Evolutionary conservation across 208 protist species (phyloP).

Genomic region (Leptomonas pyrrhocoris): DNA sequence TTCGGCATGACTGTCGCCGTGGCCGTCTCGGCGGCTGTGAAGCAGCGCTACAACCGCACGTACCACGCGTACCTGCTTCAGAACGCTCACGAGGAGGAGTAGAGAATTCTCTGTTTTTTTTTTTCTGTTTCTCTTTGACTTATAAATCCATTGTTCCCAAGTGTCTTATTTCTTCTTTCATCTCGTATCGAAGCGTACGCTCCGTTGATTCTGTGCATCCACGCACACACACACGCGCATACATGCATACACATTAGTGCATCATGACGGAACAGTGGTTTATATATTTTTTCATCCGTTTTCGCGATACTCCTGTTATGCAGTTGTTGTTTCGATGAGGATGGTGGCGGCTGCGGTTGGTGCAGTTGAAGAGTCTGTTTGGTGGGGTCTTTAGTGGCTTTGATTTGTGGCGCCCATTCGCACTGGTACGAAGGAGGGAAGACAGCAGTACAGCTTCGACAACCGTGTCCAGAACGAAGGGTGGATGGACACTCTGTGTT

Average conservation of each 20-base stretch:
- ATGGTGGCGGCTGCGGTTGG: too few relatives aligned
- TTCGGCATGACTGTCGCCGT: slow-evolving; percentile 84
- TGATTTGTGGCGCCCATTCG: too few relatives aligned
- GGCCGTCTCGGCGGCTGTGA: slow-evolving; percentile 65
- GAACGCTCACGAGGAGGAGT: slow-evolving; percentile 26
- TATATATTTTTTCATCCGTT: slow-evolving; percentile 9
- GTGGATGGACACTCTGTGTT: too few relatives aligned
- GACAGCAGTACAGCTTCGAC: too few relatives aligned
- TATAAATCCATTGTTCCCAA: too few relatives aligned
- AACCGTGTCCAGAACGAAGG: too few relatives aligned
- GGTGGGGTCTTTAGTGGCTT: too few relatives aligned
- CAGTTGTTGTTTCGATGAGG: too few relatives aligned
- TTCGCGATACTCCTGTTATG: too few relatives aligned
- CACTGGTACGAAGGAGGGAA: too few relatives aligned
- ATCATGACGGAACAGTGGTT: too few relatives aligned
- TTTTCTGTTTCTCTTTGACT: slow-evolving; percentile 12
- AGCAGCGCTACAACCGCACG: slow-evolving; percentile 84
- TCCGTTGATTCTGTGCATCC: neutral
- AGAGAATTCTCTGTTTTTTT: neutral
- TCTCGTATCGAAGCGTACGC: neutral
- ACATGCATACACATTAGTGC: slow-evolving; percentile 6
- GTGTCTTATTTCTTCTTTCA: neutral
- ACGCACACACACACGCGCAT: slow-evolving; percentile 9
- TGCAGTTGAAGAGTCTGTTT: too few relatives aligned
- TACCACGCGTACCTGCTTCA: slow-evolving; percentile 61